Conservation (phyloP, 1,139 yeast species). For the Eremothecium sinecaudum region DNA sequence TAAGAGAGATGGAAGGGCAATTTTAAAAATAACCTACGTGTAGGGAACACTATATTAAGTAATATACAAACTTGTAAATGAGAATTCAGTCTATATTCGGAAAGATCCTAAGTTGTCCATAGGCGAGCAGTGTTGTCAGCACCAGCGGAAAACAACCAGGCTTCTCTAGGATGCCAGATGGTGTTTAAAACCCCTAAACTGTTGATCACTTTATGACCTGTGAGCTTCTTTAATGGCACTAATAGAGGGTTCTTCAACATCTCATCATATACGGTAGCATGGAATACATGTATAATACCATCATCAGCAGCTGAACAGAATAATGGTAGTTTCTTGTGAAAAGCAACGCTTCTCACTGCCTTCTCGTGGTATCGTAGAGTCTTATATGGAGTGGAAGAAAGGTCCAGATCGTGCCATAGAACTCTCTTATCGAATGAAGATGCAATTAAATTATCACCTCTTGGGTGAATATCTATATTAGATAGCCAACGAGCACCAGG, state of each 20-base stretch:
- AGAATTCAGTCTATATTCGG: too few relatives aligned
- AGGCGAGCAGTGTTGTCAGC: slow-evolving; percentile 94
- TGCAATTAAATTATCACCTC: slow-evolving; percentile 90
- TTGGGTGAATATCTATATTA: slow-evolving; percentile 85
- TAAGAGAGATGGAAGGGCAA: slow-evolving; percentile 19
- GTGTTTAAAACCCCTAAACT: slow-evolving; percentile 85
- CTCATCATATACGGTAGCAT: slow-evolving; percentile 93
- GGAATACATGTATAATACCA: slow-evolving; percentile 89
- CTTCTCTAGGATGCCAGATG: slow-evolving; percentile 96
- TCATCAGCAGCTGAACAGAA: slow-evolving; percentile 97
- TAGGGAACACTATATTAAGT: neutral
- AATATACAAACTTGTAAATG: neutral
- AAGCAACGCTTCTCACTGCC: slow-evolving; percentile 82
- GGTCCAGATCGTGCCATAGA: slow-evolving; percentile 93
- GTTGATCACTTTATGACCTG: slow-evolving; percentile 77
- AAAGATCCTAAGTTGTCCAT: slow-evolving; percentile 90
- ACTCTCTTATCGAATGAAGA: slow-evolving; percentile 92
- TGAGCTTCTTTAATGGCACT: slow-evolving; percentile 89
- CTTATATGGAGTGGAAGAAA: slow-evolving; percentile 85
- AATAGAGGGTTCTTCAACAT: slow-evolving; percentile 89
- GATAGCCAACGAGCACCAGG: slow-evolving; percentile 97
- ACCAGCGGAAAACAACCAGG: slow-evolving; percentile 97
- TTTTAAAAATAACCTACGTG: neutral
- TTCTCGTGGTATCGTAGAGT: slow-evolving; percentile 89
- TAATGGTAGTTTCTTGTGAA: slow-evolving; percentile 83